These are phyloP conservation scores for Aleurites moluccanus DNA, from an alignment of 441 rosid genomes.

Conservation along the genomic window DNA sequence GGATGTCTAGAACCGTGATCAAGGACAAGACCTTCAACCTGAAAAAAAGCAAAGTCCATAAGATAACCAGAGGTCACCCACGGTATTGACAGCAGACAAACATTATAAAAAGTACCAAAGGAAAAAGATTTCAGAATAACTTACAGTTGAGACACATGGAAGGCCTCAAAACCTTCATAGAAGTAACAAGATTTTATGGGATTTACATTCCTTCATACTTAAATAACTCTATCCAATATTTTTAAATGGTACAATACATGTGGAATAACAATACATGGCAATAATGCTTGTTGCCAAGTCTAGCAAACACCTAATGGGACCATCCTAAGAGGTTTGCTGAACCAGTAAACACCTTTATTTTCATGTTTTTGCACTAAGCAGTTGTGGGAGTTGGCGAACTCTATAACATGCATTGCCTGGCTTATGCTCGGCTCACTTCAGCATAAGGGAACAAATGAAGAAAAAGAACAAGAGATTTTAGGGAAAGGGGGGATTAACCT, in stretches of 20 bases:
- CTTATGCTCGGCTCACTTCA: no score
- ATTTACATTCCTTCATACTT: not conserved
- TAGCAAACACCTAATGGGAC: not conserved
- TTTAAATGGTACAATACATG: not conserved
- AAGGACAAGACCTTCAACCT: constrained; percentile 98
- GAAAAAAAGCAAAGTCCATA: no score
- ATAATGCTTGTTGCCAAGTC: not conserved
- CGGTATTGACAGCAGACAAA: not conserved
- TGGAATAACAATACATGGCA: not conserved
- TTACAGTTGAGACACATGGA: no score
- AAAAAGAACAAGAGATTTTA: no score
- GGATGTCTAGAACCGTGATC: constrained; percentile 99
- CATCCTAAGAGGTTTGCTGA: no score
- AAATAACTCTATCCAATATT: not conserved
- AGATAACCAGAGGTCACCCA: no score
- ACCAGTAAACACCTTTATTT: no score
- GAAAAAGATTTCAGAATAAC: not conserved
- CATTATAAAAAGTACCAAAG: not conserved
- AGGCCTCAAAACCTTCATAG: not conserved
- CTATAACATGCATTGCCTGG: no score
- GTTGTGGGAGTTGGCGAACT: no score
- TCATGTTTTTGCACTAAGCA: no score
- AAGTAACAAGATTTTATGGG: not conserved
- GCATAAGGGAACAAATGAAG: no score
- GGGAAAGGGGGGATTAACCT: no score